phyloP scores from a whole-genome alignment of 2,329 filamentous ascomycete genomes.

The Fusarium pininemorale region DNA sequence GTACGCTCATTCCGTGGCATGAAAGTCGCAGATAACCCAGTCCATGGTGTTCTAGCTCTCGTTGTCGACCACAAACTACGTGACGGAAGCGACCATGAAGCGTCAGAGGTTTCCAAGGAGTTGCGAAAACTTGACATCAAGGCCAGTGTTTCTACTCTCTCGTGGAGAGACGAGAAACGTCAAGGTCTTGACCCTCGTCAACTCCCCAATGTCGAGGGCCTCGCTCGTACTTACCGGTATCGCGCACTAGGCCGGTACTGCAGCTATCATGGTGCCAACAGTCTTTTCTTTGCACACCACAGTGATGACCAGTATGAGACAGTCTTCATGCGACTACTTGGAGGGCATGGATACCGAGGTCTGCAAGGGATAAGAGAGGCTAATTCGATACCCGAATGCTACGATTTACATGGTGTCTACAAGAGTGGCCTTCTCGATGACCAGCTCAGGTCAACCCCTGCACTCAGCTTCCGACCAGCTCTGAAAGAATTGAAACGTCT shows the following conservation, averaged over 20 bases:
- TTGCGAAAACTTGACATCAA: conserved; percentile 52
- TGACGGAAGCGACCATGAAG: conserved; percentile 61
- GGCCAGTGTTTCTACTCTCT: conserved; percentile 38
- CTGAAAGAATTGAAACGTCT: conserved; percentile 44
- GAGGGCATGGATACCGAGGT: conserved; percentile 74
- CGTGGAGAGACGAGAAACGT: conserved; percentile 59
- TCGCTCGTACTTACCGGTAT: conserved; percentile 79
- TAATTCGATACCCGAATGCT: conserved; percentile 83
- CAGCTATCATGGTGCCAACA: conserved; percentile 57
- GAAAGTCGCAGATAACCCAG: conserved; percentile 57
- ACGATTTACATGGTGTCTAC: conserved; percentile 76
- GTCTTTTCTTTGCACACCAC: conserved; percentile 85
- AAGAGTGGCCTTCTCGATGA: conserved; percentile 69
- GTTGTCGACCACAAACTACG: conserved; percentile 69
- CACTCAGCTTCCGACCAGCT: conserved; percentile 50
- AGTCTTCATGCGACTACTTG: conserved; percentile 78
- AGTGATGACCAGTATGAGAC: conserved; percentile 93
- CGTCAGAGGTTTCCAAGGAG: conserved; percentile 54
- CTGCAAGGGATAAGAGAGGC: conserved; percentile 73
- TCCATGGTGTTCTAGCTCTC: conserved; percentile 54
- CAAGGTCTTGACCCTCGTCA: conserved; percentile 44
- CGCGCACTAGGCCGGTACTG: conserved; percentile 73
- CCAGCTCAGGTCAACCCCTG: conserved; percentile 49
- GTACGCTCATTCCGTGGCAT: conserved; percentile 46
- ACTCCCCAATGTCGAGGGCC: conserved; percentile 76